phyloP scores from a whole-genome alignment of 352 stramenopile species.

The Phytophthora tentaculata region DNA sequence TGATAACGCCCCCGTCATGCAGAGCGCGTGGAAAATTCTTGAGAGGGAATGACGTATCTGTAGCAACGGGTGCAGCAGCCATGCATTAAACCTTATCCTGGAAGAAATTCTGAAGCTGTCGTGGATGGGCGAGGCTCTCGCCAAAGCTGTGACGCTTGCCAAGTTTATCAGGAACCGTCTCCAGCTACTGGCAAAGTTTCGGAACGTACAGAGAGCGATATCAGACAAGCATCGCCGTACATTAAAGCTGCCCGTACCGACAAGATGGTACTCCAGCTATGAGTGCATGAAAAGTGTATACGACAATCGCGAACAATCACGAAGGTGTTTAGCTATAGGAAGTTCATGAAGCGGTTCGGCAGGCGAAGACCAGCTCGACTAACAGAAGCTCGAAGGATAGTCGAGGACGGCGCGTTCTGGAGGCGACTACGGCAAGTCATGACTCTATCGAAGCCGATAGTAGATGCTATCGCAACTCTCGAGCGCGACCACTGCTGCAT shows the following conservation, averaged over 20 bases:
- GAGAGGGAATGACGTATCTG: not conserved
- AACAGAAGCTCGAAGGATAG: not conserved
- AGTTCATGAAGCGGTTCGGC: slow-evolving; percentile 1
- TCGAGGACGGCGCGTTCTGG: not conserved
- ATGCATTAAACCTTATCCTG: not conserved
- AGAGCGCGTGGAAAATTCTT: not conserved
- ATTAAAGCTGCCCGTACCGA: no score
- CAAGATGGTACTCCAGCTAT: no score
- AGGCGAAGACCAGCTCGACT: not conserved
- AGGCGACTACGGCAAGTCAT: not conserved
- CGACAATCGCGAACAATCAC: not conserved
- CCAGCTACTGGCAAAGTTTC: not conserved
- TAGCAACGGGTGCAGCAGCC: not conserved
- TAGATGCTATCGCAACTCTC: not conserved
- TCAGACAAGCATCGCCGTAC: not conserved
- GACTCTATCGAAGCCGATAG: not conserved
- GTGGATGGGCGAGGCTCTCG: not conserved
- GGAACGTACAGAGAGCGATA: not conserved
- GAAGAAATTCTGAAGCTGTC: slow-evolving; percentile 1
- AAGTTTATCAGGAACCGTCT: slow-evolving; percentile 7
- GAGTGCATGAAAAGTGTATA: slow-evolving; percentile 1
- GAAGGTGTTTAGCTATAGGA: not conserved
- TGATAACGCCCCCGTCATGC: not conserved
- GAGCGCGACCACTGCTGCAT: not conserved
- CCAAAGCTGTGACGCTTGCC: not conserved